phyloP scores from a whole-genome alignment of 768 basidiomycete species.

The Nidularia sp. region DNA sequence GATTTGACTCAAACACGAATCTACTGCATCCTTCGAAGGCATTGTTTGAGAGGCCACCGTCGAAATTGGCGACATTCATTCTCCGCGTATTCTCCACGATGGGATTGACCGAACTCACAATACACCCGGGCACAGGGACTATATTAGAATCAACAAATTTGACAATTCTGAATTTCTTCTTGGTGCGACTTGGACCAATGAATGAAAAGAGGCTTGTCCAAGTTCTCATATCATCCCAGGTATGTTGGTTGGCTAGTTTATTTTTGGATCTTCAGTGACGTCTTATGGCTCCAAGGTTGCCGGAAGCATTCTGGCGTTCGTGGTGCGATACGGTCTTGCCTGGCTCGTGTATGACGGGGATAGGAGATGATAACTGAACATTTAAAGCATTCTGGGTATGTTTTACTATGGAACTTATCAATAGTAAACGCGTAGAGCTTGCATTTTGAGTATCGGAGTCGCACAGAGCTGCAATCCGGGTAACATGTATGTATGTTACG shows the following conservation, averaged over 20 bases:
- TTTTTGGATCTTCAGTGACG: background rate
- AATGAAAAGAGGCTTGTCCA: conserved; percentile 76
- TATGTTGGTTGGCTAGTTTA: conserved; percentile 16
- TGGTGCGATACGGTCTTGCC: conserved; percentile 86
- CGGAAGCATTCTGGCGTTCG: conserved; percentile 81
- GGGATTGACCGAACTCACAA: conserved; percentile 62
- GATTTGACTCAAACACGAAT: conserved; percentile 72
- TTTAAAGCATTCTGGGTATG: background rate
- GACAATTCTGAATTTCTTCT: conserved; percentile 85
- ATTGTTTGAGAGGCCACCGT: conserved; percentile 55
- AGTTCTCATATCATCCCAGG: conserved; percentile 72
- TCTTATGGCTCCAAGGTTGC: conserved; percentile 38
- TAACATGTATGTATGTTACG: too few species aligned
- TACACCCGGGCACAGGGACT: conserved; percentile 46
- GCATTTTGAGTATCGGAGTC: too few species aligned
- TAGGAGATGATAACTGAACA: conserved; percentile 48
- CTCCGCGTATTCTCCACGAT: conserved; percentile 60
- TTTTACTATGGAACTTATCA: background rate
- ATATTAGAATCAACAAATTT: conserved; percentile 81
- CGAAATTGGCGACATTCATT: conserved; percentile 44
- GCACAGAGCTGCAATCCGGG: too few species aligned
- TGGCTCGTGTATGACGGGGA: conserved; percentile 90
- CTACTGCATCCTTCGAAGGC: conserved; percentile 76
- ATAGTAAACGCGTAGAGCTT: too few species aligned
- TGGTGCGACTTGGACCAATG: conserved; percentile 82